Evolutionary conservation across 805 yeast species (phyloP), one percentile per base, ranked within the genome.

Genomic region (Pichia occidentalis): DNA sequence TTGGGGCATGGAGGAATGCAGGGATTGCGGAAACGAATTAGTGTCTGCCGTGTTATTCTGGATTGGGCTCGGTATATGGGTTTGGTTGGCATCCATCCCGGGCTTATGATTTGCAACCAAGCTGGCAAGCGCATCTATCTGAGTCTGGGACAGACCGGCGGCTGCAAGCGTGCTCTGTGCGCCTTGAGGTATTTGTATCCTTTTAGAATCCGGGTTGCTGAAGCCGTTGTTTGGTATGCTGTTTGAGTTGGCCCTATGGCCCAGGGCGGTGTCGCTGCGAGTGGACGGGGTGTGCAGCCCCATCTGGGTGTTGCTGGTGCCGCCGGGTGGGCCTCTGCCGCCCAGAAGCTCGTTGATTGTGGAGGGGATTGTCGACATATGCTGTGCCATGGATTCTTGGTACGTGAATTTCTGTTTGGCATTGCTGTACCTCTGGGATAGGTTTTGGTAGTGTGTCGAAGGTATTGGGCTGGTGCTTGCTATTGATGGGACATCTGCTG

Each of bases 51-150:
- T 31, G 31, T 26, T 19, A 27, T 11, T 10, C 19, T 26, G 9
- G 34, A 32, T 7, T 38, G 34, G 8, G 36, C 10, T n/a, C 30
- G 41, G 11, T 29, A 29, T 4, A 33, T 28, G 16, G 31, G 7
- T 18, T 32, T 7, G 40, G 41, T 19, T 37, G 44, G 7, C 14
- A 23, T 18, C 25, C 20, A 49, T 39, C 18, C 51, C 57, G 6
- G 53, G 50, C 36, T 64, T 58, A 56, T 82, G 82, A 48, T 78
- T 83, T 0, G 87, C 88, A 23, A 82, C 74, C 36, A 82, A 64
- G 0, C 85, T 85, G 5, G 85, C 77, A 24, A 83, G 61, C 2
- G 85, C 76, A 50, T 80, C 85, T 11, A 83, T 81, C 54, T 83
- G 92, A 25, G 75, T 76, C 40, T 70, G 74, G 2, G 76, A 65